phyloP scores from a whole-genome alignment of 2,329 filamentous ascomycete species.

The Fulvia fulva region DNA sequence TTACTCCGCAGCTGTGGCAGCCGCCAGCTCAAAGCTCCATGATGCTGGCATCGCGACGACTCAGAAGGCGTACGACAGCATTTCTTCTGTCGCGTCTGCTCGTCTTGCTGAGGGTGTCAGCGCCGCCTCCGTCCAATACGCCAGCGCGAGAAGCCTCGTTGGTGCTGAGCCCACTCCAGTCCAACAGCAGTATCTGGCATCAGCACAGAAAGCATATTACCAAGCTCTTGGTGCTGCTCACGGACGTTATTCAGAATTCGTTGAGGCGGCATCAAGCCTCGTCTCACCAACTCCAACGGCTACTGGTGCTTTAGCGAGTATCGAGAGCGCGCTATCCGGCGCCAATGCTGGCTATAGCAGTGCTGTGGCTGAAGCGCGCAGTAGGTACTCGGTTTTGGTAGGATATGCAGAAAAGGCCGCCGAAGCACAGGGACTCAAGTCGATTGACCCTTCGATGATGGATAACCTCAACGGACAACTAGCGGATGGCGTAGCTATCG shows the following conservation, averaged over 20 bases:
- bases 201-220: constrained; percentile 67
- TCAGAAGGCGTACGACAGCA: constrained; percentile 43
- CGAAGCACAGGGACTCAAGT: constrained; percentile 13
- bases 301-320: constrained; percentile 62
- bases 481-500: constrained; percentile 28
- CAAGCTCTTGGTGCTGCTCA: constrained; percentile 75
- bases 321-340: constrained; percentile 47
- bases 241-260: constrained; percentile 71
- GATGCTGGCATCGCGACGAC: constrained; percentile 45
- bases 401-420: constrained; percentile 19
- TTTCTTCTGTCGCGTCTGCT: constrained; percentile 67
- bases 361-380: constrained; percentile 32
- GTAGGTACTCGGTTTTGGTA: constrained; percentile 24
- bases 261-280: constrained; percentile 67
- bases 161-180: constrained; percentile 59
- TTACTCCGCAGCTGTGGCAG: constrained; percentile 62
- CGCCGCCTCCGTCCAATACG: constrained; percentile 67
- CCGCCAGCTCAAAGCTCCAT: constrained; percentile 55
- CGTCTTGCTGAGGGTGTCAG: constrained; percentile 66
- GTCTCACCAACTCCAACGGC: constrained; percentile 64
- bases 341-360: constrained; percentile 45
- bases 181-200: constrained; percentile 53
- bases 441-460: constrained; percentile 28
- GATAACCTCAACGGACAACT: constrained; percentile 31
- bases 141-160: constrained; percentile 62